These are phyloP conservation scores for Rubus parviflorus DNA, from an alignment of 306 rosid species.

Conservation along the genomic window DNA sequence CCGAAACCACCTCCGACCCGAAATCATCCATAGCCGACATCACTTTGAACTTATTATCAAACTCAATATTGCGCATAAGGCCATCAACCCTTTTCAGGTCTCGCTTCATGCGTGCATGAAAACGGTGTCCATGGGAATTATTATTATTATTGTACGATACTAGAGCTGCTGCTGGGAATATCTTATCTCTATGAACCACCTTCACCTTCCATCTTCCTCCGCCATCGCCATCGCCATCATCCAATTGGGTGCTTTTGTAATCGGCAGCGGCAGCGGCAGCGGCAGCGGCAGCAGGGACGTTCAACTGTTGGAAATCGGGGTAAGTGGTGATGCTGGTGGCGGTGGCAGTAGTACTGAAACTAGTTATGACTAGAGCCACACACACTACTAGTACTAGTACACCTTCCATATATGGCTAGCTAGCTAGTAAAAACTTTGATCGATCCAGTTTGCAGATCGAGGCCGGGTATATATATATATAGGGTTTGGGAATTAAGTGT, in stretches of 20 bases:
- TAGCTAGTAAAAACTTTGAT: neutral
- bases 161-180: conserved; percentile 15
- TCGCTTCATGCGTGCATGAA: conserved; percentile 57
- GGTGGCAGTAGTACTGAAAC: neutral
- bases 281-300: too few relatives aligned
- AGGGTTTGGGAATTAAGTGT: neutral
- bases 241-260: neutral
- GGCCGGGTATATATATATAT: neutral
- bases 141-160: neutral
- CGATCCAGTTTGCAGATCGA: neutral
- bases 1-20: conserved; percentile 80
- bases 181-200: conserved; percentile 70
- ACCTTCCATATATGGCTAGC: neutral
- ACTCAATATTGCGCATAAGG: conserved; percentile 26
- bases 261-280: too few relatives aligned
- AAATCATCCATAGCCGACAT: conserved; percentile 35
- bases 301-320: conserved; percentile 41
- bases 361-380: neutral
- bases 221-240: conserved; percentile 2
- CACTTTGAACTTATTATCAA: too few relatives aligned
- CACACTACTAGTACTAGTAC: neutral
- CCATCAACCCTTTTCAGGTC: conserved; percentile 56
- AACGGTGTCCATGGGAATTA: conserved; percentile 20
- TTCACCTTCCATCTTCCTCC: conserved; percentile 44
- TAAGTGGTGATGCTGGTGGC: conserved; percentile 5